Base-by-base conservation (phyloP, 2,329 filamentous ascomycete genomes). In the Sporothrix protearum region DNA sequence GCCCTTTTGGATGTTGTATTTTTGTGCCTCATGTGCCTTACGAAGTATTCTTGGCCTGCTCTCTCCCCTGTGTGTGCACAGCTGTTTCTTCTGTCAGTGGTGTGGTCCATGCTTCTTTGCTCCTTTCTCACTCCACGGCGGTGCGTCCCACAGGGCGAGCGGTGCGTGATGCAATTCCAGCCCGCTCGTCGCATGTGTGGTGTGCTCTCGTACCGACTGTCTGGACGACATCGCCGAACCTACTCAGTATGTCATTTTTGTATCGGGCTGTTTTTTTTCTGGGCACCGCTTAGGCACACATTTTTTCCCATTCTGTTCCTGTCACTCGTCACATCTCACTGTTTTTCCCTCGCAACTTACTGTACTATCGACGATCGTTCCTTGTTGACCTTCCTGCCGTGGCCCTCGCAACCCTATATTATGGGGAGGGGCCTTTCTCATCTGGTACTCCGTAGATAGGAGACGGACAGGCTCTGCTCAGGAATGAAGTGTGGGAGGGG, bases 281-380 rank as follows among this genome's bases (percentile, higher is more conserved):
- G 47, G 28, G 47, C 19, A 55, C 36, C n/a, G 22, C 51, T 39
- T n/a, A 39, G n/a, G 49, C 47, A 55, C 66, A 19, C 53, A 33
- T 61, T 19, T 36, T 59, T 30, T 59, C 16, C 25, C 9, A 9
- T 19, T 59, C 45, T 53, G 30, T 68, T 68, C 36, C 28, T 66
- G 57, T 42, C 69, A 49, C n/a, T 70, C 69, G 59, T 70, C 69
- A 70, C 45, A 70, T 70, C 69, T 70, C 69, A 70, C 57, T 64
- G 69, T 63, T 63, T 63, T 47, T 28, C 6, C 28, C 22, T 22
- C 30, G 19, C 53, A 42, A 63, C 33, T 63, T 42, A 47, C 39
- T 69, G 63, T 42, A 47, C 39, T 69, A 70, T 36, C 53, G 42
- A 63, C 55, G 68, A 70, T 70, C 68, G 42, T 70, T 30, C n/a